A percentile compares a stretch with the other conserved stretches of the same genome.
Evolutionary conservation across 2,329 filamentous ascomycete species (phyloP).

Genomic region (Cladosporium sp.): DNA sequence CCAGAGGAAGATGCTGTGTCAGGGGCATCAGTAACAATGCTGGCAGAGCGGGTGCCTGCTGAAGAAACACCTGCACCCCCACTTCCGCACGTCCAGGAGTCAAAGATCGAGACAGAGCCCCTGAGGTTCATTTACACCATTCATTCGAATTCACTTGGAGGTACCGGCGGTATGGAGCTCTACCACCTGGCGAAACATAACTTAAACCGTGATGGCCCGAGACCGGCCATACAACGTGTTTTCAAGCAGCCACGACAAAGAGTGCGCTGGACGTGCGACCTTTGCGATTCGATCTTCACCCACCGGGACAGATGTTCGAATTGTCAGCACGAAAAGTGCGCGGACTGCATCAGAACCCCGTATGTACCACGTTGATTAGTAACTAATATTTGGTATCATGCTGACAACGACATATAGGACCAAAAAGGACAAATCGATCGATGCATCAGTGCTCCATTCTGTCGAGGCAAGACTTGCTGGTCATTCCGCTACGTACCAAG

Average conservation of each 20-base stretch:
- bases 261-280: conserved; percentile 58
- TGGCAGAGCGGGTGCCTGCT: not conserved
- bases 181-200: conserved; percentile 1
- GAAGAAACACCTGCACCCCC: not conserved
- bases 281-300: conserved; percentile 62
- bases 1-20: conserved; percentile 4
- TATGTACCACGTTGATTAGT: conserved; percentile 34
- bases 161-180: conserved; percentile 13
- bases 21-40: not conserved
- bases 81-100: not conserved
- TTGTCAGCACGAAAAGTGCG: conserved; percentile 64
- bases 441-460: conserved; percentile 61
- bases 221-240: conserved; percentile 38
- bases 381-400: conserved; percentile 9
- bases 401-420: conserved; percentile 45
- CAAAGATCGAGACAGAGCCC: not conserved
- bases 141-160: not conserved
- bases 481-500: not conserved
- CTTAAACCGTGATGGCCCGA: conserved; percentile 29
- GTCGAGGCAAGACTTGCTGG: conserved; percentile 48
- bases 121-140: conserved; percentile 19
- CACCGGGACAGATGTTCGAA: conserved; percentile 59
- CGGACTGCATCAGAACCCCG: conserved; percentile 59
- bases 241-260: conserved; percentile 49
- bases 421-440: conserved; percentile 62